Conservation (phyloP, 2,329 filamentous ascomycete species). For the Xylaria sp. region DNA sequence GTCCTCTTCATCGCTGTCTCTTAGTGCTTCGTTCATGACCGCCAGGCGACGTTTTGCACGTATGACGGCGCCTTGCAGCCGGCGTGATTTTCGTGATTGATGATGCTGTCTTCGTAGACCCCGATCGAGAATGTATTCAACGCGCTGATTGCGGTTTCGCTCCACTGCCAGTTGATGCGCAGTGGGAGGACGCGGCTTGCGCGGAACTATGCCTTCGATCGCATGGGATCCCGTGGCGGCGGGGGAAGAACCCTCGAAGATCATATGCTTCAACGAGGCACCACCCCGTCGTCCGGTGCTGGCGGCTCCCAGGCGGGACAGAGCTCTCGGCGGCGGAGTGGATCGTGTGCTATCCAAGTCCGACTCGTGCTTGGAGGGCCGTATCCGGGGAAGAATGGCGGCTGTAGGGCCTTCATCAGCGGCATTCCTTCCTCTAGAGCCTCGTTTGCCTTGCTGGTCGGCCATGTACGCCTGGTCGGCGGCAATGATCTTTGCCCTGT, state of each 20-base stretch:
- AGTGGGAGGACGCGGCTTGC: conserved; percentile 74
- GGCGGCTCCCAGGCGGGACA: conserved; percentile 41
- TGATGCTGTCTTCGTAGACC: conserved; percentile 70
- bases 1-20: conserved; percentile 66
- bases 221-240: conserved; percentile 54
- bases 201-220: conserved; percentile 55
- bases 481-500: conserved; percentile 73
- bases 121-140: conserved; percentile 81
- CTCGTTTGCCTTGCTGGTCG: conserved; percentile 62
- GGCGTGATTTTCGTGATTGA: conserved; percentile 62
- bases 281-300: conserved; percentile 47
- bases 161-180: conserved; percentile 83
- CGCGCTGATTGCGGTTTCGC: conserved; percentile 74
- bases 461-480: conserved; percentile 72
- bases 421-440: conserved; percentile 39
- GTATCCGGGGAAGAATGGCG: conserved; percentile 63
- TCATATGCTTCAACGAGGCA: conserved; percentile 59
- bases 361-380: conserved; percentile 64
- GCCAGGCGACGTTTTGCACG: conserved; percentile 68
- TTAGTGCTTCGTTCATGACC: conserved; percentile 56
- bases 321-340: conserved; percentile 51
- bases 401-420: conserved; percentile 57
- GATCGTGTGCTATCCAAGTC: conserved; percentile 57
- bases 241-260: conserved; percentile 64
- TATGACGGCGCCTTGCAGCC: conserved; percentile 67